Conservation (phyloP, 2,329 filamentous ascomycete genomes). For the Didymella pomorum region DNA sequence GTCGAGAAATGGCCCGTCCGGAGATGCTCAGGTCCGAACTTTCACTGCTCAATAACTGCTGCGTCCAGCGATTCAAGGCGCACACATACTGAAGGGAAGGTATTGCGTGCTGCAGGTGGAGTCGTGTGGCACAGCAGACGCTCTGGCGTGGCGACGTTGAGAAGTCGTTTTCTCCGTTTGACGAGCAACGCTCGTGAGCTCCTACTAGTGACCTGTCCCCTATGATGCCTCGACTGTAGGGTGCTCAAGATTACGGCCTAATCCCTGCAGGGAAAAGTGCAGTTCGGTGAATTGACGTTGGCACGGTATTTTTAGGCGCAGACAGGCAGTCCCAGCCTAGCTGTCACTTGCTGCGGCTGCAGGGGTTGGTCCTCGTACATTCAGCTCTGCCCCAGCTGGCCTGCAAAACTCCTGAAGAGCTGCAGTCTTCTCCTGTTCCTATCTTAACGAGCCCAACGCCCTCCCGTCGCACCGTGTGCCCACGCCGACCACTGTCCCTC, state of each 20-base stretch:
- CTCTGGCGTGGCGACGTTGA: constrained; percentile 4
- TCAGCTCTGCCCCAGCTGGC: constrained; percentile 32
- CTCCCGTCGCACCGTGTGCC: constrained; percentile 17
- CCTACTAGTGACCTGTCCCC: constrained; percentile 11
- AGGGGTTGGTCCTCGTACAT: constrained; percentile 25
- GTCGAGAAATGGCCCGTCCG: constrained; percentile 7
- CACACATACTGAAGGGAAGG: constrained; percentile 7
- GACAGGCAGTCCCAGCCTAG: constrained; percentile 22
- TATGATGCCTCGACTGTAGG: constrained; percentile 25
- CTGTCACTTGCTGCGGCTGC: constrained; percentile 19
- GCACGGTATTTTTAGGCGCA: constrained; percentile 31
- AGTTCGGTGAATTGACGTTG: constrained; percentile 25
- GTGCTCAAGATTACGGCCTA: constrained; percentile 9
- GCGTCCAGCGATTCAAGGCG: constrained; percentile 7
- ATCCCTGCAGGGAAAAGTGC: constrained; percentile 23
- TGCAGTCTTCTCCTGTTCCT: constrained; percentile 13
- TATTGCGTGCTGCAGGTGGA: not conserved
- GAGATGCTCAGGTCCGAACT: constrained; percentile 6
- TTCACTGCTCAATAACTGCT: constrained; percentile 3
- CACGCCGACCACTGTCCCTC: constrained; percentile 8
- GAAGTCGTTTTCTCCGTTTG: constrained; percentile 9
- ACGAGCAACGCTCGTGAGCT: constrained; percentile 6
- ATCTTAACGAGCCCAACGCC: constrained; percentile 20
- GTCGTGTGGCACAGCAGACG: constrained; percentile 13
- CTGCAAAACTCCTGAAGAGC: constrained; percentile 29